Base-by-base conservation (phyloP, 176 grass and related monocot genomes). In the Puccinellia tenuiflora region DNA sequence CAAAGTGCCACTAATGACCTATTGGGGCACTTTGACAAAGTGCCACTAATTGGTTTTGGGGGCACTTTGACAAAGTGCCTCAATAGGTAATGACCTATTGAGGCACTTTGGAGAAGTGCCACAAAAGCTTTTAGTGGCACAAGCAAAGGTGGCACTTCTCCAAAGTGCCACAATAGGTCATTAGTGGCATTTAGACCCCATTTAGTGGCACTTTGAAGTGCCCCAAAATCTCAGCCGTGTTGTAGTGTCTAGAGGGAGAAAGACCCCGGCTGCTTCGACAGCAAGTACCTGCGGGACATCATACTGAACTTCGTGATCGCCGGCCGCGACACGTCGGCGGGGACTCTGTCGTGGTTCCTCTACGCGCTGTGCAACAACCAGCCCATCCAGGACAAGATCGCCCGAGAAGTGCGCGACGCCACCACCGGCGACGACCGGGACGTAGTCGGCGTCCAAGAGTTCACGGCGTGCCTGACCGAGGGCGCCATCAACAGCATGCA, bases 261-360 rank as follows among this genome's bases (percentile, higher is more conserved):
- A 20, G 65, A 84, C 26, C 80, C 81, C 0, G 55, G 84, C 39
- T 81, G 26, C 53, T 85, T 94, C 18, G 77, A 80, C 78, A 35
- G 87, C 60, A 87, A 81, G 43, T 94, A 94, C 43, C 55, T 94
- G 3, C 84, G 92, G 57, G 92, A 94, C 67, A 91, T 94, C 78
- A 90, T 94, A 31, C 67, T 94, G 7, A 94, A 92, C 82, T 91
- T 94, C 17, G 51, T 94, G 18, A 79, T 86, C 81, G 90, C 92
- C 15, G 89, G 92, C 46, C 90, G 89, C 37, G 92, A 94, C 85
- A 94, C 87, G 3, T 85, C 87, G 13, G 87, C 87, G 20, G 90
- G 85, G 10, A 90, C 92, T 0, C 73, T 94, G 20, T 88, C 90
- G 0, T 94, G 89, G 89, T 90, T 92, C 78, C 51, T 94, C 24